Evolutionary conservation across 495 filamentous ascomycete species (phyloP).

Genomic region (Penicillium simplicissimum): DNA sequence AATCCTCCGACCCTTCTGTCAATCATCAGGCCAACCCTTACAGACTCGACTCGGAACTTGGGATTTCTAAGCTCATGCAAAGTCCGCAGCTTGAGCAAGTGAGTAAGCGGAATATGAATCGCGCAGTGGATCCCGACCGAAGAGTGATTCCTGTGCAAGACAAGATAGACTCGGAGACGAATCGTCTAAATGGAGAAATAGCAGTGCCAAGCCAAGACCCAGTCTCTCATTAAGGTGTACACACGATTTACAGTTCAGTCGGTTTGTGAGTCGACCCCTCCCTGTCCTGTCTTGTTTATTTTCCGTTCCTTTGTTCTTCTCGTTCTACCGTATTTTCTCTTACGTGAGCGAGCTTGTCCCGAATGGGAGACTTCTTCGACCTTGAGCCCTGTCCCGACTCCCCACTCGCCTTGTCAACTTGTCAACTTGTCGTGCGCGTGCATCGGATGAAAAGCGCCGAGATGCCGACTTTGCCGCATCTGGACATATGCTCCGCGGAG

Average conservation of each 20-base stretch:
- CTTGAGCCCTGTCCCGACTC: neutral
- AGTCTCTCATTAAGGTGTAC: neutral
- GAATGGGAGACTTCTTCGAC: neutral
- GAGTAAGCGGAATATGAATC: neutral
- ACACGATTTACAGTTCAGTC: neutral
- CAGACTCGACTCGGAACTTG: neutral
- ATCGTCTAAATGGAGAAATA: too few species aligned
- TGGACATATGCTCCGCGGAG: slow-evolving; percentile 9
- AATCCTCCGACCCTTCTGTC: too few species aligned
- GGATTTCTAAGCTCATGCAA: neutral
- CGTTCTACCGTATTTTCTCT: slow-evolving; percentile 6
- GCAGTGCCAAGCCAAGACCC: too few species aligned
- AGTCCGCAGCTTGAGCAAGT: neutral
- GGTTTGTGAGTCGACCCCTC: neutral
- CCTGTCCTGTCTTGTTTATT: neutral
- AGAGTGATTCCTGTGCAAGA: too few species aligned
- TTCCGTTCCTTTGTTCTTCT: neutral
- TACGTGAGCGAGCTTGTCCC: slow-evolving; percentile 1
- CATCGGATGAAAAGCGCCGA: slow-evolving; percentile 16
- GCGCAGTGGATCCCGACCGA: slow-evolving; percentile 1
- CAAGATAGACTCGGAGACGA: too few species aligned
- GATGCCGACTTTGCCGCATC: slow-evolving; percentile 25
- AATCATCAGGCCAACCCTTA: too few species aligned
- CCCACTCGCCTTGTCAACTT: neutral
- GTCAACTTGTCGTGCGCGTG: too few species aligned